Evolutionary conservation across 805 yeast genomes (phyloP).

Genomic region (Yamadazyma olivae): DNA sequence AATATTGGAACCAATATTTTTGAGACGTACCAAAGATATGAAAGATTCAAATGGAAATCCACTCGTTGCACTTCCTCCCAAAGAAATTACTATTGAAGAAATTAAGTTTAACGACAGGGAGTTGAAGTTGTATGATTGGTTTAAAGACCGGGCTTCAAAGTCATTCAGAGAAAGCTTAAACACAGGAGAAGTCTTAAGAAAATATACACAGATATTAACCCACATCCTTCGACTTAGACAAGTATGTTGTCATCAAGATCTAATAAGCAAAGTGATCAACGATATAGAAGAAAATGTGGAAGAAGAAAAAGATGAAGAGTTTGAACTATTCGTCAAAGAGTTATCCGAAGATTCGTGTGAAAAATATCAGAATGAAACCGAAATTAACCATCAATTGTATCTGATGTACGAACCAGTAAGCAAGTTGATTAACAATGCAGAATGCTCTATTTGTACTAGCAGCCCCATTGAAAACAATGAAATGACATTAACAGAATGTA

Average conservation of each 20-base stretch:
- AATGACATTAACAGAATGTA: constrained; percentile 68
- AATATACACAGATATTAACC: constrained; percentile 75
- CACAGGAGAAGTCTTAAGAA: constrained; percentile 65
- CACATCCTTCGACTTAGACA: constrained; percentile 84
- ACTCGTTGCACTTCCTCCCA: constrained; percentile 72
- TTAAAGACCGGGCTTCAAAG: constrained; percentile 62
- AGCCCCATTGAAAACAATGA: constrained; percentile 55
- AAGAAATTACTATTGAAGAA: constrained; percentile 66
- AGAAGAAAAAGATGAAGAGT: constrained; percentile 1
- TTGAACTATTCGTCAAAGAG: constrained; percentile 9
- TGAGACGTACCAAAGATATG: constrained; percentile 86
- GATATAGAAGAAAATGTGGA: constrained; percentile 26
- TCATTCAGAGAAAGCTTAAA: constrained; percentile 58
- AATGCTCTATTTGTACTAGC: constrained; percentile 83
- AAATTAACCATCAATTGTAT: constrained; percentile 23
- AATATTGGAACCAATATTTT: constrained; percentile 74
- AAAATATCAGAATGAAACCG: constrained; percentile 18
- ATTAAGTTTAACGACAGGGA: constrained; percentile 68
- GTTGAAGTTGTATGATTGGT: constrained; percentile 60
- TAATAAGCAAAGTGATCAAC: constrained; percentile 54
- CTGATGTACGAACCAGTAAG: constrained; percentile 25
- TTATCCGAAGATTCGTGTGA: constrained; percentile 4
- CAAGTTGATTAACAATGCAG: constrained; percentile 49
- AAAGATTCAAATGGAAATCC: constrained; percentile 69
- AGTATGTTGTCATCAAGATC: constrained; percentile 78